Percentiles rank a stretch among this genome's conserved stretches.
Conservation (phyloP, 148 eudicot species). For the Bassia scoparia region DNA sequence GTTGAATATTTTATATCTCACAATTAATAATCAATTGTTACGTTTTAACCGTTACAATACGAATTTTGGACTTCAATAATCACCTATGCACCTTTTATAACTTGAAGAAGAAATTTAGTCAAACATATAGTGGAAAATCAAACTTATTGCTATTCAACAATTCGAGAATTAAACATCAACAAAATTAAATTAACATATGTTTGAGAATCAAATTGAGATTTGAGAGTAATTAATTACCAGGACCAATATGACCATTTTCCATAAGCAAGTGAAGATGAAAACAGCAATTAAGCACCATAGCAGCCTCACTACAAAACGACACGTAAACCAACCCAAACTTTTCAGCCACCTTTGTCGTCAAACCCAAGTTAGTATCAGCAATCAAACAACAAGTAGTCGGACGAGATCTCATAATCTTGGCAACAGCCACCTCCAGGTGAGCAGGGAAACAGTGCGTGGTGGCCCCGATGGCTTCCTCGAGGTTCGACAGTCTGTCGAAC, state of each 20-base stretch:
- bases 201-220: background rate
- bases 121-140: too few relatives aligned
- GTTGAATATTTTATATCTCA: too few relatives aligned
- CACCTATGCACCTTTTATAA: too few relatives aligned
- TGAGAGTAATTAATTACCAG: slow-evolving; percentile 4
- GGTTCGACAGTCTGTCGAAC: slow-evolving; percentile 20
- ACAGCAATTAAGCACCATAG: slow-evolving; percentile 49
- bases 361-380: slow-evolving; percentile 59
- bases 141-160: too few relatives aligned
- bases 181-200: too few relatives aligned
- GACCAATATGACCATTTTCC: slow-evolving; percentile 51
- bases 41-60: too few relatives aligned
- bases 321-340: slow-evolving; percentile 49
- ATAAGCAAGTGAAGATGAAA: slow-evolving; percentile 50
- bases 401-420: slow-evolving; percentile 14
- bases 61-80: too few relatives aligned
- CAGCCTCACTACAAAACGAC: slow-evolving; percentile 73
- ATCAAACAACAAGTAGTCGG: slow-evolving; percentile 36
- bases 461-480: slow-evolving; percentile 21
- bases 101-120: too few relatives aligned
- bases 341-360: slow-evolving; percentile 43
- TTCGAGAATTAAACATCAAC: too few relatives aligned
- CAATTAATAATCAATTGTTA: too few relatives aligned
- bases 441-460: slow-evolving; percentile 24
- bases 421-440: slow-evolving; percentile 22